These are phyloP conservation scores for Saksenaea oblongispora DNA, from an alignment of 371 early-diverging fungal genomes.

Conservation along the genomic window DNA sequence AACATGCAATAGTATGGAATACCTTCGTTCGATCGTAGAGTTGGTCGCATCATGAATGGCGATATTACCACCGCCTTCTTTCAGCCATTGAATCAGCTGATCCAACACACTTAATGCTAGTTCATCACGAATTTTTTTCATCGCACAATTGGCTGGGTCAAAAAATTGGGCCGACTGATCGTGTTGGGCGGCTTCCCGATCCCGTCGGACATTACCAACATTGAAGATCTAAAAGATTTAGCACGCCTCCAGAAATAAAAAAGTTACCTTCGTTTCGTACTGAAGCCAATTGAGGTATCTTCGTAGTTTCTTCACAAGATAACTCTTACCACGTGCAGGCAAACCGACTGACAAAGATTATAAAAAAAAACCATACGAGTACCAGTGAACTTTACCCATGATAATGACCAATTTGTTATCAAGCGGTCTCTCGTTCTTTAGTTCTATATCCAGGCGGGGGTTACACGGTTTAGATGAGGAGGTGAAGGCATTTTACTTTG, in stretches of 20 bases:
- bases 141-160: constrained; percentile 76
- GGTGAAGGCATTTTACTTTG: constrained; percentile 13
- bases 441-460: constrained; percentile 16
- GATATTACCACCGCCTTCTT: constrained; percentile 66
- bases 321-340: constrained; percentile 89
- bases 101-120: constrained; percentile 80
- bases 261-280: constrained; percentile 61
- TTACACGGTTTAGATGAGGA: neutral
- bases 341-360: constrained; percentile 66
- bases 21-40: constrained; percentile 75
- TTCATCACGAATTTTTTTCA: constrained; percentile 67
- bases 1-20: neutral
- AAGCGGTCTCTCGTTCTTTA: constrained; percentile 31
- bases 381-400: constrained; percentile 62
- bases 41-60: constrained; percentile 93
- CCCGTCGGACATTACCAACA: constrained; percentile 84
- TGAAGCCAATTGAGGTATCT: constrained; percentile 75
- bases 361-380: neutral
- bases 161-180: constrained; percentile 70
- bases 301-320: constrained; percentile 84
- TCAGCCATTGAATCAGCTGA: constrained; percentile 80
- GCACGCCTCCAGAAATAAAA: no score
- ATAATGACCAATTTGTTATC: constrained; percentile 62
- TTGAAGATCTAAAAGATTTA: constrained; percentile 67
- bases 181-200: constrained; percentile 39